phyloP scores from a whole-genome alignment of 2,329 filamentous ascomycete genomes.

The Trichocomaceae sp. region DNA sequence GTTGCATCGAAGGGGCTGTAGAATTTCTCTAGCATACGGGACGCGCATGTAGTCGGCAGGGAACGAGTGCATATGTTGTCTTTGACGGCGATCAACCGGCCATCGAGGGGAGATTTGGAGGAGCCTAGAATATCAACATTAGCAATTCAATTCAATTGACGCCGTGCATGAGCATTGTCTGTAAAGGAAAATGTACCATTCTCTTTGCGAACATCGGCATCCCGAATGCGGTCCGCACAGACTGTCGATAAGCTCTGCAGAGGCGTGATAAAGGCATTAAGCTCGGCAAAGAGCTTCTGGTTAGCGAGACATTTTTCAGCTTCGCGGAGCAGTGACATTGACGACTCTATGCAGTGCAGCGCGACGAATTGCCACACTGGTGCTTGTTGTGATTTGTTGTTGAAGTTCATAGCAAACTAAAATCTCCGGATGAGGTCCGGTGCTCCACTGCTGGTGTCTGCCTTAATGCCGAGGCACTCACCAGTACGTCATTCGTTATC shows the following conservation, averaged over 20 bases:
- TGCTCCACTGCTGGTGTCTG: not conserved
- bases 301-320: slow-evolving; percentile 40
- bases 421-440: not conserved
- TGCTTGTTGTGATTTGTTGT: not conserved
- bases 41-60: slow-evolving; percentile 76
- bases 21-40: slow-evolving; percentile 64
- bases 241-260: slow-evolving; percentile 24
- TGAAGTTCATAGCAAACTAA: not conserved
- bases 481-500: slow-evolving; percentile 4
- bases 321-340: slow-evolving; percentile 41
- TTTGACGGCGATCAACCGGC: slow-evolving; percentile 58
- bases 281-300: slow-evolving; percentile 27
- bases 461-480: slow-evolving; percentile 2
- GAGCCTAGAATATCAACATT: slow-evolving; percentile 20
- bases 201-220: slow-evolving; percentile 32
- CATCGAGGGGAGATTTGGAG: slow-evolving; percentile 35
- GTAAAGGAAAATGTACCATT: slow-evolving; percentile 22
- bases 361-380: not conserved
- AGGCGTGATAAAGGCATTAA: slow-evolving; percentile 39
- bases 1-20: slow-evolving; percentile 75
- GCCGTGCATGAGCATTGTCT: not conserved
- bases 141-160: not conserved
- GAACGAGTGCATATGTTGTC: slow-evolving; percentile 66
- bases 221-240: slow-evolving; percentile 32
- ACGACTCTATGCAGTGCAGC: slow-evolving; percentile 16